phyloP scores from a whole-genome alignment of 2,329 filamentous ascomycete species.

The Botrytis cinerea region DNA sequence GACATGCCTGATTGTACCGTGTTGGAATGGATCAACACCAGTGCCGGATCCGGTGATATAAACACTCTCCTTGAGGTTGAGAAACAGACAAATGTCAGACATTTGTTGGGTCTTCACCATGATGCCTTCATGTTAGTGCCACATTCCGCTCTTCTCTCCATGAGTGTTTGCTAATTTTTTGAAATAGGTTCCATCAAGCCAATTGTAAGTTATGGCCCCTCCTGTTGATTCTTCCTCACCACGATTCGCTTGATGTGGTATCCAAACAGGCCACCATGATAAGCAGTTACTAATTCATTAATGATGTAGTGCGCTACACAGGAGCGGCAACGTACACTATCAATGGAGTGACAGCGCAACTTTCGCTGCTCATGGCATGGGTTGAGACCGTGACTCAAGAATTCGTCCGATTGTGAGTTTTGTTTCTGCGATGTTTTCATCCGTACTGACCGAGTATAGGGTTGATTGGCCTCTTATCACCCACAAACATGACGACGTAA shows the following conservation, averaged over 20 bases:
- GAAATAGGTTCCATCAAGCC: conserved; percentile 52
- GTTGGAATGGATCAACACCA: conserved; percentile 62
- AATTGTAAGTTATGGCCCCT: conserved; percentile 13
- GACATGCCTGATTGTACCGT: conserved; percentile 56
- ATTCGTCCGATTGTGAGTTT: conserved; percentile 25
- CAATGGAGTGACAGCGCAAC: conserved; percentile 21
- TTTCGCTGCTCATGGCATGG: conserved; percentile 24
- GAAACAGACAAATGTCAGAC: conserved; percentile 53
- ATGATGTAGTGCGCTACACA: conserved; percentile 19
- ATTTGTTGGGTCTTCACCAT: conserved; percentile 53
- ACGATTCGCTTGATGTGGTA: not conserved
- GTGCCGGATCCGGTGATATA: conserved; percentile 55
- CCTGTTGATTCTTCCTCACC: not conserved
- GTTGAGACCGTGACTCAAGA: conserved; percentile 22
- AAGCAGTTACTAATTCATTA: not conserved
- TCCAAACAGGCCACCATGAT: no score
- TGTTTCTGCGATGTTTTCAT: not conserved
- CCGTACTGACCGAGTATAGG: conserved; percentile 15
- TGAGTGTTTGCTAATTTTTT: not conserved
- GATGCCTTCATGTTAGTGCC: conserved; percentile 34
- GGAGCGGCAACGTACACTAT: conserved; percentile 23
- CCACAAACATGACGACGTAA: conserved; percentile 57
- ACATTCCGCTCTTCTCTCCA: no score
- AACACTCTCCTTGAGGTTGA: conserved; percentile 53
- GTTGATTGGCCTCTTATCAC: conserved; percentile 55